Evolutionary conservation across 2,329 filamentous ascomycete genomes (phyloP), one percentile per base, ranked within the genome.

Genomic region (Spiromastix sp.): DNA sequence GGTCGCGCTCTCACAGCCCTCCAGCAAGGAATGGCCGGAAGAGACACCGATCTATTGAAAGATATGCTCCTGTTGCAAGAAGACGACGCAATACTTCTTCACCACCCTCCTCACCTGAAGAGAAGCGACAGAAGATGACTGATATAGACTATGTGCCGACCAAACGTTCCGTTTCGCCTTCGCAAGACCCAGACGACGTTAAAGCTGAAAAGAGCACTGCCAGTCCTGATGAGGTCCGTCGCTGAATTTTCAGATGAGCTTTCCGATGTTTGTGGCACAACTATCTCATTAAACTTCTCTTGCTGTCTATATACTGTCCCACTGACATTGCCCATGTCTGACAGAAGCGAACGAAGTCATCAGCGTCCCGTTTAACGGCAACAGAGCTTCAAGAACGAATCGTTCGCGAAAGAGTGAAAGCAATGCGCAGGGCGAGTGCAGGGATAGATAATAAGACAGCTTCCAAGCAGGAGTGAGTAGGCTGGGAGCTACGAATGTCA

Each of bases 11-110:
- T 29, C 54, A 48, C 22, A 58, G 52, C 35, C 51, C 44, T 30
- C 49, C 48, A 17, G 45, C 43, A 32, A 44, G 40, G 41, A 48
- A 45, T 42, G 58, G 61, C 29, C 51, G 52, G 36, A 64, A 62
- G 44, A 55, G 63, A 43, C 60, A 61, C 38, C 60, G 59, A 34
- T 68, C 65, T 10, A 47, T 65, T 38, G 50, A 61, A 46, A 59
- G 61, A 56, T 67, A 65, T 54, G 60, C 59, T 36, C 61, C 62
- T 24, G 53, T 49, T 24, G 53, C 48, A 15, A 59, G 59, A 40
- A 58, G 57, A 47, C 52, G 56, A 43, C 60, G 54, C 46, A 64
- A 62, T 41, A 56, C 55, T 36, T 60, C 61, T 43, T 62, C 63
- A 30, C n/a, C n/a, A n/a, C 51, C 55, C 41, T 62, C 61, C 42